These are phyloP conservation scores for Globisporangium echinulatum DNA, from an alignment of 352 stramenopile species.

Conservation along the genomic window DNA sequence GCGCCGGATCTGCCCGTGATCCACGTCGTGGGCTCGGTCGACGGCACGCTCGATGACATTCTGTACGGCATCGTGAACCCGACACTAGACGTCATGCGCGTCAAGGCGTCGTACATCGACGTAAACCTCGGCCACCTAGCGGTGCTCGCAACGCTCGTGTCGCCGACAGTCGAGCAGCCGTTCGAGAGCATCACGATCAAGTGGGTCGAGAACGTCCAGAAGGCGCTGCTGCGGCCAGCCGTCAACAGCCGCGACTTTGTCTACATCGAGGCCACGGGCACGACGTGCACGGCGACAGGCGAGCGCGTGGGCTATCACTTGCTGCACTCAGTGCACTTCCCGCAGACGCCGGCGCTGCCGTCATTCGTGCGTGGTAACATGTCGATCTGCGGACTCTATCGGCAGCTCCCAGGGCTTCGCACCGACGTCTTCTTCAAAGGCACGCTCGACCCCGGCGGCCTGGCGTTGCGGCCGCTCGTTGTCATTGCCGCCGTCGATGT, in stretches of 20 bases:
- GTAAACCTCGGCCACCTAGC: conserved; percentile 35
- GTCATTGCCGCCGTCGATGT: conserved; percentile 28
- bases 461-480: conserved; percentile 20
- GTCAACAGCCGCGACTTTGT: conserved; percentile 29
- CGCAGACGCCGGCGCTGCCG: conserved; percentile 5
- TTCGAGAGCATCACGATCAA: conserved; percentile 35
- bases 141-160: conserved; percentile 27
- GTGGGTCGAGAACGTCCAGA: conserved; percentile 27
- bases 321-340: conserved; percentile 27
- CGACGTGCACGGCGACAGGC: conserved; percentile 12
- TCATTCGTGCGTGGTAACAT: conserved; percentile 30
- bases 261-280: conserved; percentile 22
- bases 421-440: conserved; percentile 39
- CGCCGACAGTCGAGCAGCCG: conserved; percentile 19
- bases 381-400: conserved; percentile 35
- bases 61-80: conserved; percentile 30
- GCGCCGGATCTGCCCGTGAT: conserved; percentile 17
- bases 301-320: conserved; percentile 32
- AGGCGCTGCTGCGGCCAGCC: conserved; percentile 19
- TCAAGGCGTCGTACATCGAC: conserved; percentile 30
- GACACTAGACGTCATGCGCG: conserved; percentile 25
- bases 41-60: conserved; percentile 30
- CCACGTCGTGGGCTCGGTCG: conserved; percentile 25
- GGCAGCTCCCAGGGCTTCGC: conserved; percentile 16
- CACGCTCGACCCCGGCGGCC: conserved; percentile 27